phyloP scores from a whole-genome alignment of 2,329 filamentous ascomycete species.

The Fusarium pininemorale region DNA sequence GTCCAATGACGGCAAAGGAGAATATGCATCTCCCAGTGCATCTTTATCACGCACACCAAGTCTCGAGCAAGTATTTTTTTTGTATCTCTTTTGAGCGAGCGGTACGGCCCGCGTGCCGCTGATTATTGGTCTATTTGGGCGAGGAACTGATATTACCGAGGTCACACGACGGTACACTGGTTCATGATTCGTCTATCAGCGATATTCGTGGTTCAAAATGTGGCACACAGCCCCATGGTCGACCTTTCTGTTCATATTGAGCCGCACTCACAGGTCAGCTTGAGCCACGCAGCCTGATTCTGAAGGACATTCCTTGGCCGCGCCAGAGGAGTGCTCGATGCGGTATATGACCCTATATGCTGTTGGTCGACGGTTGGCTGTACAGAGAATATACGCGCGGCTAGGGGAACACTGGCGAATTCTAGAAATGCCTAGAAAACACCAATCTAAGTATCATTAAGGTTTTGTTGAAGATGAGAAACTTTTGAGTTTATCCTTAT shows the following conservation, averaged over 20 bases:
- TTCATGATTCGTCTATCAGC: conserved; percentile 8
- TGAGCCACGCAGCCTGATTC: background rate
- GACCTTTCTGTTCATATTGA: background rate
- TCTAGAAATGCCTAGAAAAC: background rate
- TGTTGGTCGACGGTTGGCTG: background rate
- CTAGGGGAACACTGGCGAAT: background rate
- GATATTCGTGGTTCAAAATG: background rate
- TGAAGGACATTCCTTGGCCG: background rate
- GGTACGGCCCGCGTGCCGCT: conserved; percentile 4
- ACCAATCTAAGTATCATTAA: background rate
- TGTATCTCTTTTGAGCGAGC: conserved; percentile 8
- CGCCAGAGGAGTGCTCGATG: background rate
- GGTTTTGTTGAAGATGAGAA: background rate
- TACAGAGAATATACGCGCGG: background rate
- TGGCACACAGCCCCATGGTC: background rate
- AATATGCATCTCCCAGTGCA: conserved; percentile 1
- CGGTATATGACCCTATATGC: background rate
- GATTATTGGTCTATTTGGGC: background rate
- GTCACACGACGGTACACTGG: background rate
- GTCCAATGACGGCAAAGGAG: background rate
- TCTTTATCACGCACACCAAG: background rate
- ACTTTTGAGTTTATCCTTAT: background rate
- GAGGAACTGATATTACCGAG: background rate
- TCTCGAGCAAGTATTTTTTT: conserved; percentile 9
- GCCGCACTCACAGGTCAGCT: background rate